phyloP scores from a whole-genome alignment of 1,284 basidiomycete species.

The Marasmius oreades region DNA sequence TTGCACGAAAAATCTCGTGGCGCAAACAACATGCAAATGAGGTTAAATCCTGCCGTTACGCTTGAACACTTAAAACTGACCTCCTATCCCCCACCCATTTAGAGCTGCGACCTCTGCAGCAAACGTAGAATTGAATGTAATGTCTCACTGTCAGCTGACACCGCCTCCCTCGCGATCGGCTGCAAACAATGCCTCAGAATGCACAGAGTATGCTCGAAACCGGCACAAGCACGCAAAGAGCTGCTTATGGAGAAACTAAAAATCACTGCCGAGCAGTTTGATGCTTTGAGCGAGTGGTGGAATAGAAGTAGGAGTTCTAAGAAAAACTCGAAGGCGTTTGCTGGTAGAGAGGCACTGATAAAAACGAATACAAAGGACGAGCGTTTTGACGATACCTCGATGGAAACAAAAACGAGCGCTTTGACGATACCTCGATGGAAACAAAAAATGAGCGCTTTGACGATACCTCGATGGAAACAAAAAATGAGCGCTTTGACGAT shows the following conservation, averaged over 20 bases:
- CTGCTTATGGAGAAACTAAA: neutral
- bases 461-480: no score
- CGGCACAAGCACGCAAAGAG: neutral
- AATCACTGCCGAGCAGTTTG: neutral
- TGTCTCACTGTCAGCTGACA: neutral
- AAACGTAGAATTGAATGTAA: neutral
- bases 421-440: no score
- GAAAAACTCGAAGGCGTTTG: neutral
- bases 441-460: no score
- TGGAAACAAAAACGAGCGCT: no score
- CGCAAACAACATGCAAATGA: neutral
- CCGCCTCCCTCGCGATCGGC: neutral
- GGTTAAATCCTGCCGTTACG: neutral
- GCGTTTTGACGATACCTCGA: neutral
- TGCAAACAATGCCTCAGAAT: neutral
- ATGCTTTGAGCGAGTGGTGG: neutral
- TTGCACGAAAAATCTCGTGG: neutral
- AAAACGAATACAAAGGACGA: no score
- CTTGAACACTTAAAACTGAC: neutral
- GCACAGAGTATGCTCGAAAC: neutral
- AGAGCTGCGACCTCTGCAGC: neutral
- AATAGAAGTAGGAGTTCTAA: neutral
- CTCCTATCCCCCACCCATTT: neutral
- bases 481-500: no score
- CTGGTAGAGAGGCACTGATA: no score